Evolutionary conservation across 176 grass and related monocot species (phyloP), one percentile per base, ranked within the genome.

Genomic region (Carex pumila): DNA sequence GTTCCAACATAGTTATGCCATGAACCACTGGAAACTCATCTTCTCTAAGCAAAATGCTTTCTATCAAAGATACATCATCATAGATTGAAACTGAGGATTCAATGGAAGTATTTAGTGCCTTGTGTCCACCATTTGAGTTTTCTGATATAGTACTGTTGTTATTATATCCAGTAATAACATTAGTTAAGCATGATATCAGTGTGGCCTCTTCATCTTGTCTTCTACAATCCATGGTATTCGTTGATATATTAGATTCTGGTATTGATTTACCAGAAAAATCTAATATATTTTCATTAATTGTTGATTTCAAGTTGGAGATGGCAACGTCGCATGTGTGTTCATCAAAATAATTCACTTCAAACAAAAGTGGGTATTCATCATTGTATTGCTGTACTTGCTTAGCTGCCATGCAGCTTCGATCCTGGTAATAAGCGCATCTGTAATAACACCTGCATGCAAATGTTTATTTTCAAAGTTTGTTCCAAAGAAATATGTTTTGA

Each of bases 321-420:
- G 29, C 45, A 47, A n/a, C n/a, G 59, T 21, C 32, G 63, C 85
- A 86, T 10, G 85, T 86, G 77, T 86, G 85, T 60, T 81, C 34
- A 58, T 86, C 22, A 22, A 70, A 80, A 61, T 86, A 81, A 30
- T 62, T 71, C 8, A 86, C 75, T 80, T 79, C 66, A 57, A 70
- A 86, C 43, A 86, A 68, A 4, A 77, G 85, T 13, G 39, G 77
- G 62, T 19, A 21, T 39, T 39, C 61, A 15, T 86, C 72, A 11
- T 68, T 81, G 47, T 65, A 69, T 80, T 86, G 85, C 9, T 86
- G 85, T 74, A 86, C 85, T 67, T 67, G 54, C 75, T 86, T 86
- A 1, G 63, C 8, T 3, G 85, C 85, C 15, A 31, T 15, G 76
- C 85, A 86, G 0, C 71, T 81, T 4, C n/a, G 12, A 21, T 86